Percentiles rank a stretch among this genome's conserved stretches.
These are phyloP conservation scores for Plasmodium gaboni DNA, from an alignment of 169 alveolate species.

Conservation along the genomic window DNA sequence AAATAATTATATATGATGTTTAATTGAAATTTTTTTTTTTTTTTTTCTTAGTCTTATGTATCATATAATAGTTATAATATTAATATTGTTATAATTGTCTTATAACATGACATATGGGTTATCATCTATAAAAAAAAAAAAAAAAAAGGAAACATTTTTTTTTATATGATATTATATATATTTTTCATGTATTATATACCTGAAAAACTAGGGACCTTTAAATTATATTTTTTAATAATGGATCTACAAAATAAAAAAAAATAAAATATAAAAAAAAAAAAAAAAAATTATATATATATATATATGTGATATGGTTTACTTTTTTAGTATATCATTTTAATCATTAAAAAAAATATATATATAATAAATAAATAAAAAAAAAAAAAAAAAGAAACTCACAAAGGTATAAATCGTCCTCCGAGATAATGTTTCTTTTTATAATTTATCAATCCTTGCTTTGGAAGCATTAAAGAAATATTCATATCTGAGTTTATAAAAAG, in stretches of 20 bases:
- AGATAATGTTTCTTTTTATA: slow-evolving; percentile 57
- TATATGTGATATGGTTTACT: neutral
- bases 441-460: slow-evolving; percentile 57
- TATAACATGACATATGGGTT: slow-evolving; percentile 22
- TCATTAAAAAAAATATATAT: too few relatives aligned
- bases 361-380: neutral
- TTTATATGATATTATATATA: too few relatives aligned
- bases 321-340: neutral
- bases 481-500: slow-evolving; percentile 50
- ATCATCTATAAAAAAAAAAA: slow-evolving; percentile 5
- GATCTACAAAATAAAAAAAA: slow-evolving; percentile 40
- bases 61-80: too few relatives aligned
- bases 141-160: neutral
- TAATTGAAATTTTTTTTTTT: too few relatives aligned
- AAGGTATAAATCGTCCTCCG: slow-evolving; percentile 69
- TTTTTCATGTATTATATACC: slow-evolving; percentile 10
- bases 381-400: slow-evolving; percentile 24
- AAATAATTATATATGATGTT: too few relatives aligned
- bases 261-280: neutral
- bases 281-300: neutral
- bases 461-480: slow-evolving; percentile 71
- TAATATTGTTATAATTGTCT: too few relatives aligned
- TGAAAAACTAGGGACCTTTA: slow-evolving; percentile 50
- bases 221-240: slow-evolving; percentile 53
- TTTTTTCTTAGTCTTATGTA: too few relatives aligned